A percentile compares a stretch with the other conserved stretches of the same genome.
These are phyloP conservation scores for Naganishia friedmannii DNA, from an alignment of 768 basidiomycete genomes.

Conservation along the genomic window DNA sequence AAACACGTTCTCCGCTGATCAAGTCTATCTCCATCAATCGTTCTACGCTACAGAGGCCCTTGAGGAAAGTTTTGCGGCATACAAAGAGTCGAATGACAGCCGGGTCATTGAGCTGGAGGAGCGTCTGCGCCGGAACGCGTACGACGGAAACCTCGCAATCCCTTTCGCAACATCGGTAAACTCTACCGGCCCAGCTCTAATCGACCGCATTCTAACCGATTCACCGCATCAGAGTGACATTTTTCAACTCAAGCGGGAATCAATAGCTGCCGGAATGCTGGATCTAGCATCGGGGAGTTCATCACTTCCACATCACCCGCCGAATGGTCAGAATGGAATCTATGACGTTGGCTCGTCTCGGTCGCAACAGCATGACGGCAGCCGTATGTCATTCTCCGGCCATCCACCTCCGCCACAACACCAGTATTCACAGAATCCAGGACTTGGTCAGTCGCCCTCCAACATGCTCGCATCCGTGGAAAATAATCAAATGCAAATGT, in stretches of 20 bases:
- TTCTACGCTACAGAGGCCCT: conserved; percentile 26
- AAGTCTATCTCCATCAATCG: too few relatives aligned
- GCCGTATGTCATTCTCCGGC: conserved; percentile 1
- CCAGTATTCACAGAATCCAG: neutral
- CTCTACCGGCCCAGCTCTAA: neutral
- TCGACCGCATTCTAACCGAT: neutral
- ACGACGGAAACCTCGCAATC: neutral
- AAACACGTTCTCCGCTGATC: too few relatives aligned
- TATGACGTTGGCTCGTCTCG: neutral
- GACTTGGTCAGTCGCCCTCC: conserved; percentile 8
- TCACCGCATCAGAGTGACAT: neutral
- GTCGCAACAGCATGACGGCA: neutral
- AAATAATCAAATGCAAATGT: neutral
- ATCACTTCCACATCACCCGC: neutral
- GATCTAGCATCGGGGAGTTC: conserved; percentile 3
- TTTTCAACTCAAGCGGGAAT: conserved; percentile 3
- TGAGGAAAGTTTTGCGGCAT: conserved; percentile 18
- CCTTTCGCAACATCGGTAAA: neutral
- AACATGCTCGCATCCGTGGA: neutral
- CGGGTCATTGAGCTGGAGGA: conserved; percentile 41
- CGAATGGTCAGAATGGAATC: neutral
- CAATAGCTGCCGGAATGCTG: conserved; percentile 15
- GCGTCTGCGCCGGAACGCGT: conserved; percentile 26
- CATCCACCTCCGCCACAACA: neutral
- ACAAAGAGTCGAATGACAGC: conserved; percentile 29